Base-by-base conservation (phyloP, 2,329 filamentous ascomycete genomes). In the Claviceps digitariae region DNA sequence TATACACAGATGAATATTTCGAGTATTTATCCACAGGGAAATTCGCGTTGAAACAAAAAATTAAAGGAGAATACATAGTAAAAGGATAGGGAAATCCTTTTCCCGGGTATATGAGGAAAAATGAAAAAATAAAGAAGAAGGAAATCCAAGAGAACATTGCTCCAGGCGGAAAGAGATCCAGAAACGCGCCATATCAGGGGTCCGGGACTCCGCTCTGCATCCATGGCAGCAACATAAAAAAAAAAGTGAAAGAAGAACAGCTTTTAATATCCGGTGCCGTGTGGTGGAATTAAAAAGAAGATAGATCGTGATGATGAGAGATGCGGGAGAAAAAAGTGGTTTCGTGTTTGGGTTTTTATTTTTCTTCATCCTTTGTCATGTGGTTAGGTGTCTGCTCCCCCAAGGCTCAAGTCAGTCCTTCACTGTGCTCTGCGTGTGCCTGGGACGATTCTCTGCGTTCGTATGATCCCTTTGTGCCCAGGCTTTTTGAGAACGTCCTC, bases 401-500 rank as follows among this genome's bases (percentile, higher is more conserved):
- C 43, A 6, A 25, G 13, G 21, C 23, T 48, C 47, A 46, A n/a
- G 20, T 17, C 20, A 9, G 20, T 27, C 61, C 62, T 52, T 66
- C 65, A 46, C 54, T 60, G 48, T 67, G 59, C 36, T 66, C 64
- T 36, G 64, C 57, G n/a, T 58, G 52, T 10, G 62, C 60, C 17
- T 65, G 65, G 8, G 64, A 67, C 21, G 63, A 65, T 29, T 62
- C 63, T 25, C 64, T 59, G 23, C 61, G 54, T 20, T 59, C 57
- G 41, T 9, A 46, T 27, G 58, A 51, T 2, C 63, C 48, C n/a
- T 61, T 67, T 34, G 58, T 59, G 25, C 65, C 55, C 25, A 66
- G 54, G 2, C 56, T 52, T 21, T 57, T 57, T 2, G 63, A 62
- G 2, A 66, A 57, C 34, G 58, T 64, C 15, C 54, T 59, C 4